Percentiles rank a stretch among this genome's conserved stretches.
phyloP scores from a whole-genome alignment of 345 rosid species.

The Eucalyptus tenuipes region DNA sequence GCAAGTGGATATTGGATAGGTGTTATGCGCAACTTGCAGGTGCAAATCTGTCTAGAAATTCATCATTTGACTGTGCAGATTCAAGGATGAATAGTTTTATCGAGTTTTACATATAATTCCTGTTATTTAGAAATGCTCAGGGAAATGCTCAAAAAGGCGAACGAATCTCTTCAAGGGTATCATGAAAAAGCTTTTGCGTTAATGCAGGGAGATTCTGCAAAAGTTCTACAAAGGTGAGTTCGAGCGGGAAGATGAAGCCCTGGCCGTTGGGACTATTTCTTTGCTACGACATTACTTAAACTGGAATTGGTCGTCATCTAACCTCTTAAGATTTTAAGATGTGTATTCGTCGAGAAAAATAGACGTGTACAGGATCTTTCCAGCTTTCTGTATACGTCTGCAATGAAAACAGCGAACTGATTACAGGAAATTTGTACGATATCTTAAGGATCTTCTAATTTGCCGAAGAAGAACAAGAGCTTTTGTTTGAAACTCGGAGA shows the following conservation, averaged over 20 bases:
- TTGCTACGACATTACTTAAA: neutral
- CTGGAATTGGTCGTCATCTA: neutral
- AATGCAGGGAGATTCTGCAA: neutral
- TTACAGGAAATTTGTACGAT: neutral
- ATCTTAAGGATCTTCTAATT: neutral
- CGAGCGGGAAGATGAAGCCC: neutral
- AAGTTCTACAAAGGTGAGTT: neutral
- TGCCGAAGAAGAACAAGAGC: accelerated
- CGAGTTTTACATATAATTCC: neutral
- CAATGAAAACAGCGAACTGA: neutral
- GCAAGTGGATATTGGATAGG: neutral
- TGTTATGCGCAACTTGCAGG: neutral
- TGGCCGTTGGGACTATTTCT: neutral
- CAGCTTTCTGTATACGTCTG: neutral
- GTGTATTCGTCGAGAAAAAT: neutral
- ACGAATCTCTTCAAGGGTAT: neutral
- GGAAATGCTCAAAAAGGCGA: neutral
- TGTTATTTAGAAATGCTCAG: neutral
- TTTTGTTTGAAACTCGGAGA: neutral
- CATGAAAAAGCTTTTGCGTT: neutral
- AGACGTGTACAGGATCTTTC: neutral
- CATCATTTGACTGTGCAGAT: neutral
- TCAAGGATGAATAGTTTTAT: neutral
- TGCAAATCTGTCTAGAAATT: neutral
- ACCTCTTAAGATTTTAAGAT: neutral